Conservation (phyloP, 164 flowering plant genomes). For the Magnolia sinica region DNA sequence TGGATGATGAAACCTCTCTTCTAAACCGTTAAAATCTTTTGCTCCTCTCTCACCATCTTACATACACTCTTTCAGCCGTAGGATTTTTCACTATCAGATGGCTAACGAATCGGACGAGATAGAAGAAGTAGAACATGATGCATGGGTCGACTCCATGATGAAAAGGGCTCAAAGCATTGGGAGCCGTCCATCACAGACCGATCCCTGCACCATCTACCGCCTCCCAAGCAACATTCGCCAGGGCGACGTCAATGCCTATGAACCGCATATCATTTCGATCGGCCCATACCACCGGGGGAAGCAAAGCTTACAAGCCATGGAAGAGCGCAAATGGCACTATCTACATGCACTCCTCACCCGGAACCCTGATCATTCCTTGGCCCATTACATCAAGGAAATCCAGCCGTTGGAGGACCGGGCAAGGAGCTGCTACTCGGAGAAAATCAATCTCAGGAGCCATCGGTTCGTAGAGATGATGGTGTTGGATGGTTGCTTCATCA, state of each 20-base stretch:
- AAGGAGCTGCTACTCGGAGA: slow-evolving; percentile 47
- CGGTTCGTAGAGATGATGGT: slow-evolving; percentile 21
- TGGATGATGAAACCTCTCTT: too few species aligned
- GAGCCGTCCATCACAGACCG: neutral
- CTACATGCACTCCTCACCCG: neutral
- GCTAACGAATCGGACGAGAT: neutral
- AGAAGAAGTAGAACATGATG: neutral
- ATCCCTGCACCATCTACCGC: slow-evolving; percentile 2
- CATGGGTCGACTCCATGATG: neutral
- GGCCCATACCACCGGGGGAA: slow-evolving; percentile 1
- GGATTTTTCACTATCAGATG: neutral
- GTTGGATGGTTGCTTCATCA: slow-evolving; percentile 10
- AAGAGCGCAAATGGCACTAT: slow-evolving; percentile 8
- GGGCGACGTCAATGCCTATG: neutral
- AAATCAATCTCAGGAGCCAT: slow-evolving; percentile 25
- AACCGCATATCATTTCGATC: slow-evolving; percentile 1
- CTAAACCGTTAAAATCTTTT: too few species aligned
- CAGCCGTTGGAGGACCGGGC: slow-evolving; percentile 8
- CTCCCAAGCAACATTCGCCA: neutral
- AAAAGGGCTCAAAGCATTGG: neutral
- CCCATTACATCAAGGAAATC: neutral
- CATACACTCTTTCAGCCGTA: neutral
- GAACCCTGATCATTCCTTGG: neutral
- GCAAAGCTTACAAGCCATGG: neutral
- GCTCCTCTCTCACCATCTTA: neutral